phyloP scores from a whole-genome alignment of 2,329 filamentous ascomycete species.

The Aureobasidium sp. region DNA sequence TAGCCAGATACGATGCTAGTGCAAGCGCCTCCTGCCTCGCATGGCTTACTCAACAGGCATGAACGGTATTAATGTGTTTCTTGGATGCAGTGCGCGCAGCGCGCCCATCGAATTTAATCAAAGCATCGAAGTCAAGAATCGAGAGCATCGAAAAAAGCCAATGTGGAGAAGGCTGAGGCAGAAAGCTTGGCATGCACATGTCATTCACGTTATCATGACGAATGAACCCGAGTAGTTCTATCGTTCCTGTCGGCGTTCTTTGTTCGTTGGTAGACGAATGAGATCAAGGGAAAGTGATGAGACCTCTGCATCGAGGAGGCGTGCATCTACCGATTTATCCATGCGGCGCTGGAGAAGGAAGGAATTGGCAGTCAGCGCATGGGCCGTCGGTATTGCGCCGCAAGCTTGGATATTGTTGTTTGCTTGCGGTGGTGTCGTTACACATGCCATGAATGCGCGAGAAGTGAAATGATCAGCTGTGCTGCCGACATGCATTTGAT shows the following conservation, averaged over 20 bases:
- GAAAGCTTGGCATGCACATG: slow-evolving; percentile 5
- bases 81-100: not conserved
- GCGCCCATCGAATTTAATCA: not conserved
- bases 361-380: not conserved
- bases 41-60: not conserved
- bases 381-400: not conserved
- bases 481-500: not conserved
- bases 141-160: not conserved
- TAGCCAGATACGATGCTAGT: no score
- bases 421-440: not conserved
- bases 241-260: no score
- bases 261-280: not conserved
- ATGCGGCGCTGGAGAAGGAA: not conserved
- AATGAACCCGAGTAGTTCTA: not conserved
- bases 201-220: not conserved
- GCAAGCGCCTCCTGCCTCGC: no score
- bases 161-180: not conserved
- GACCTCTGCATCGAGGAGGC: not conserved
- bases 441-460: not conserved
- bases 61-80: not conserved
- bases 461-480: not conserved
- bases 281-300: not conserved
- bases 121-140: not conserved
- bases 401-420: not conserved
- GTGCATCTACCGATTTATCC: not conserved